Conservation (phyloP, 2,329 filamentous ascomycete species). For the Microsporum canis region DNA sequence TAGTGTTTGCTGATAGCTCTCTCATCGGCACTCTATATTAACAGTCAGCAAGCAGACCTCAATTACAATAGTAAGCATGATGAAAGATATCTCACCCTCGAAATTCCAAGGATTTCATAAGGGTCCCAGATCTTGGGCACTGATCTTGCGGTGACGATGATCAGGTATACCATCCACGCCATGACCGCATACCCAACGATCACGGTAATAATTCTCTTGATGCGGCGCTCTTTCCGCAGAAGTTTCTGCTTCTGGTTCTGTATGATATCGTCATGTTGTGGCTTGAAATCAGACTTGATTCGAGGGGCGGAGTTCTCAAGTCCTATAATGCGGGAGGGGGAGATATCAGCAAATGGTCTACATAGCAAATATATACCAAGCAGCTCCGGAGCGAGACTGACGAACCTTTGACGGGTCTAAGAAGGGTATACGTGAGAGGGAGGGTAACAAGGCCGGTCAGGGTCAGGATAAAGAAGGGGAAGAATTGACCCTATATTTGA, state of each 20-base stretch:
- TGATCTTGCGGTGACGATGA: slow-evolving; percentile 62
- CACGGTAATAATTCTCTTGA: slow-evolving; percentile 72
- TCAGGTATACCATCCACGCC: slow-evolving; percentile 84
- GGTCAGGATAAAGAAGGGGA: slow-evolving; percentile 96
- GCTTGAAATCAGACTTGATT: slow-evolving; percentile 70
- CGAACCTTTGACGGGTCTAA: slow-evolving; percentile 61
- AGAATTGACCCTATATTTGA: slow-evolving; percentile 66
- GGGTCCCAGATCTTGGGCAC: slow-evolving; percentile 83
- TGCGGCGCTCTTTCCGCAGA: slow-evolving; percentile 75
- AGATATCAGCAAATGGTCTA: background rate
- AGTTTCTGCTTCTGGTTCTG: slow-evolving; percentile 72
- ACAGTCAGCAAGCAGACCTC: slow-evolving; percentile 4
- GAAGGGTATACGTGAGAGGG: slow-evolving; percentile 77
- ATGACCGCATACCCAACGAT: slow-evolving; percentile 71
- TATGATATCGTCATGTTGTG: slow-evolving; percentile 73
- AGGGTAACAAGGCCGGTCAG: slow-evolving; percentile 77
- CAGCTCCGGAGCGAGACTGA: background rate
- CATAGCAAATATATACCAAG: background rate
- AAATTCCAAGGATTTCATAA: slow-evolving; percentile 82
- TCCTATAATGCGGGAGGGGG: slow-evolving; percentile 36
- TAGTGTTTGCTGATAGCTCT: slow-evolving; percentile 89
- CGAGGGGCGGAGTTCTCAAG: slow-evolving; percentile 69
- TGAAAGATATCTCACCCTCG: slow-evolving; percentile 49
- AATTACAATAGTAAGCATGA: background rate
- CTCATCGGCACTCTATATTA: slow-evolving; percentile 59